These are phyloP conservation scores for Rhodotorula sp. DNA, from an alignment of 1,284 basidiomycete genomes.

Conservation along the genomic window DNA sequence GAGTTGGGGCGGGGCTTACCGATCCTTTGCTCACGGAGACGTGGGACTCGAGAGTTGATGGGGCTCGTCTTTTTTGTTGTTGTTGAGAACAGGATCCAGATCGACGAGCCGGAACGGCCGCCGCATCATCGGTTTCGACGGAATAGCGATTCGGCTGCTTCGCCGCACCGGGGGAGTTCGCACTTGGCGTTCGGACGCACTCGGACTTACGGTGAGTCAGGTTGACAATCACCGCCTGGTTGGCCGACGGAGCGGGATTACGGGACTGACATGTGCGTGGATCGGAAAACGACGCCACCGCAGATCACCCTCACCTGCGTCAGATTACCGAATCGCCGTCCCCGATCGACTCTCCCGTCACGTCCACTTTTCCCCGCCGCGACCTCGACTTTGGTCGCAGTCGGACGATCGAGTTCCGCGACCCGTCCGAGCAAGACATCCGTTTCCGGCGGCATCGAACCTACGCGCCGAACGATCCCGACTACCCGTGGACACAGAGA, in stretches of 20 bases:
- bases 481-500: conserved; percentile 23
- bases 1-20: too few species aligned
- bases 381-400: conserved; percentile 53
- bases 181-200: background rate
- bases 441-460: conserved; percentile 32
- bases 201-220: background rate
- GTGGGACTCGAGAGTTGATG: too few species aligned
- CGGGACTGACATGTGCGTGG: background rate
- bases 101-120: conserved; percentile 32
- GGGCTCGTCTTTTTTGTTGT: too few species aligned
- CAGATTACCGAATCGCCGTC: conserved; percentile 21
- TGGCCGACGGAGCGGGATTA: too few species aligned
- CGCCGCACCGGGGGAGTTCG: conserved; percentile 5
- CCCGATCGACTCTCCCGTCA: background rate
- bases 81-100: conserved; percentile 15
- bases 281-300: background rate
- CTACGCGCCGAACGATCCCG: conserved; percentile 15
- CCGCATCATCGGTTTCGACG: conserved; percentile 11
- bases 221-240: too few species aligned
- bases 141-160: conserved; percentile 37
- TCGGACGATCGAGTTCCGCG: conserved; percentile 60
- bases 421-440: conserved; percentile 36
- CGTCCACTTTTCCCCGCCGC: conserved; percentile 37
- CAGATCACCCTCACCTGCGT: conserved; percentile 20
- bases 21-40: too few species aligned